Evolutionary conservation across 306 rosid genomes (phyloP), one percentile per base, ranked within the genome.

Genomic region (Purshia tridentata): DNA sequence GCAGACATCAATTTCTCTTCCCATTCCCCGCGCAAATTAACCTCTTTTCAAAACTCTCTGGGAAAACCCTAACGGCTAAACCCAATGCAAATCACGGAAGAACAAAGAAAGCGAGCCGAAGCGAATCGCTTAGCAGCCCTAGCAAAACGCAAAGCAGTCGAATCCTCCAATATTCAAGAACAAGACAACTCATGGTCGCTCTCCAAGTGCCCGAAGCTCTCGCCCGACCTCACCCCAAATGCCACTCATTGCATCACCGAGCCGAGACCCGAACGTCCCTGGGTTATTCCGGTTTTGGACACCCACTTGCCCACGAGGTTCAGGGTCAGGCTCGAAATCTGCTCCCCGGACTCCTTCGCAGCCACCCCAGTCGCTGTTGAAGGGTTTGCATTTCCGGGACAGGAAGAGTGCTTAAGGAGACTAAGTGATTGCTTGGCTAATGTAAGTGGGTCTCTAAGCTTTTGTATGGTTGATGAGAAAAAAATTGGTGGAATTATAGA

Each of bases 81-180:
- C 10, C 50, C 69, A 67, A 86, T 86, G 98, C 88, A 76, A 19
- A 76, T 93, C 57, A 91, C 97, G 0, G 96, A 91, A 62, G 90
- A 93, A 67, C 92, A 93, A 60, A 72, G 80, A 49, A 83, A 80
- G 53, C 91, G 84, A 80, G 86, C 84, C 6, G 92, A 93, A 77
- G 86, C 92, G 19, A 93, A 93, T 70, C 94, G 94, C 9, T 58
- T 76, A 18, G 97, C 94, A 0, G 98, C 97, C 65, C 35, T 93
- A 50, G 94, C 88, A 7, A 93, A 88, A 78, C 96, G 97, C 61
- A 88, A 88, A 71, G 90, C 86, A 0, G 72, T 87, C 29, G 87
- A 91, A 76, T 78, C 89, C 62, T 65, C 55, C 61, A 55, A 54
- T 18, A 73, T 37, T 18, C 67, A 7, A 1, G 84, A 75, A 19